phyloP scores from a whole-genome alignment of 768 basidiomycete species.

The Termitomyces sp. region DNA sequence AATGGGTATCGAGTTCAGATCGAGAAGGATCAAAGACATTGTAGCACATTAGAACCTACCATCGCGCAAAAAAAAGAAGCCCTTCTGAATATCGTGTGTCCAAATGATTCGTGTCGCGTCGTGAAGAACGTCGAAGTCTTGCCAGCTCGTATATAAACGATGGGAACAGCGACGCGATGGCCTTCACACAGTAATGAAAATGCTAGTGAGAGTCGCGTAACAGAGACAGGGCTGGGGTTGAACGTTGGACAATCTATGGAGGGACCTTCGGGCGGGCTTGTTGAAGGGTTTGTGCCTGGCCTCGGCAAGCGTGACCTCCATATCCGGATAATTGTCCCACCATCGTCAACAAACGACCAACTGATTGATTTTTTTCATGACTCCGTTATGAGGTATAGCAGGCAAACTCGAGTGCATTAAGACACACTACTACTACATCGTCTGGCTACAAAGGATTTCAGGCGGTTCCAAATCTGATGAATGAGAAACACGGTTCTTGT shows the following conservation, averaged over 20 bases:
- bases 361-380: background rate
- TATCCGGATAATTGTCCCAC: conserved; percentile 3
- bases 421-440: background rate
- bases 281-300: conserved; percentile 11
- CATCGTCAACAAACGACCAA: background rate
- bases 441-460: background rate
- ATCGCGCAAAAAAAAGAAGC: conserved; percentile 16
- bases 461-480: background rate
- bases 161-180: conserved; percentile 1
- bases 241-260: conserved; percentile 6
- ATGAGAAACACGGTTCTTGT: background rate
- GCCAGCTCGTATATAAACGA: background rate
- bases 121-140: conserved; percentile 15
- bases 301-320: conserved; percentile 16
- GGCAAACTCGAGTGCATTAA: background rate
- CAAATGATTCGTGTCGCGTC: conserved; percentile 27
- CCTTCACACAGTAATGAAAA: background rate
- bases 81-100: conserved; percentile 2
- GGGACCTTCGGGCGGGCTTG: conserved; percentile 2
- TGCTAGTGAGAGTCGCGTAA: background rate
- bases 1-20: conserved; percentile 17
- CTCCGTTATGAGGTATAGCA: background rate
- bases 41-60: conserved; percentile 15
- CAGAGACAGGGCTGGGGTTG: background rate
- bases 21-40: conserved; percentile 17